Conservation (phyloP, 225 moss, liverwort and hornwort species). For the Takakia lepidozioides region DNA sequence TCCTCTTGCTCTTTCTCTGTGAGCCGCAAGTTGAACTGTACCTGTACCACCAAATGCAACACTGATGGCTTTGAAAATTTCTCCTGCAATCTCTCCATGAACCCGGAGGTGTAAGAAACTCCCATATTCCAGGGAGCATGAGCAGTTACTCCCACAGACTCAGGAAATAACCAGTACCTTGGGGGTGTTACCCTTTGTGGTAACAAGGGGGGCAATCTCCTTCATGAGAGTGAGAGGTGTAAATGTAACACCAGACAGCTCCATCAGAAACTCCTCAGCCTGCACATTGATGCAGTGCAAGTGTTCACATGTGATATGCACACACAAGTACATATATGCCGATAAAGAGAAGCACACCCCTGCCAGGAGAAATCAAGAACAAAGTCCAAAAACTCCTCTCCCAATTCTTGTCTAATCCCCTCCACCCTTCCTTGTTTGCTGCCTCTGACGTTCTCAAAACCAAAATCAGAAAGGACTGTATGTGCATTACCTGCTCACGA, state of each 20-base stretch:
- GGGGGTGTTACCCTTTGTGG: conserved; percentile 20
- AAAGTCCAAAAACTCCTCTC: no score
- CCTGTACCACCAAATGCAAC: conserved; percentile 18
- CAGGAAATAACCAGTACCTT: no score
- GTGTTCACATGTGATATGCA: background rate
- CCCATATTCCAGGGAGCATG: no score
- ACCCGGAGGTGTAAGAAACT: no score
- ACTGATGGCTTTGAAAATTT: no score
- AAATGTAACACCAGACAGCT: conserved; percentile 33
- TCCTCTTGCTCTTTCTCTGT: conserved; percentile 75
- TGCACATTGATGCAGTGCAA: no score
- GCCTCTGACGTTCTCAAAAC: no score
- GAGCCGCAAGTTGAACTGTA: conserved; percentile 76
- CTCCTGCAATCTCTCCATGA: background rate
- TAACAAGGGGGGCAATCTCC: conserved; percentile 14
- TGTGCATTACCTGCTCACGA: conserved; percentile 55
- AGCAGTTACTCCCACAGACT: no score
- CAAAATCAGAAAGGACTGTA: background rate
- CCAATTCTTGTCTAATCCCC: no score
- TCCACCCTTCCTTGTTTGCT: background rate
- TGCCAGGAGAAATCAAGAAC: no score
- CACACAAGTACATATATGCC: background rate
- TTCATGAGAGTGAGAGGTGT: conserved; percentile 27
- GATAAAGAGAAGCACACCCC: background rate
- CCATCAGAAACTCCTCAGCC: conserved; percentile 50